Evolutionary conservation across 1,139 yeast genomes (phyloP).

Genomic region (Sporopachydermia cereana): DNA sequence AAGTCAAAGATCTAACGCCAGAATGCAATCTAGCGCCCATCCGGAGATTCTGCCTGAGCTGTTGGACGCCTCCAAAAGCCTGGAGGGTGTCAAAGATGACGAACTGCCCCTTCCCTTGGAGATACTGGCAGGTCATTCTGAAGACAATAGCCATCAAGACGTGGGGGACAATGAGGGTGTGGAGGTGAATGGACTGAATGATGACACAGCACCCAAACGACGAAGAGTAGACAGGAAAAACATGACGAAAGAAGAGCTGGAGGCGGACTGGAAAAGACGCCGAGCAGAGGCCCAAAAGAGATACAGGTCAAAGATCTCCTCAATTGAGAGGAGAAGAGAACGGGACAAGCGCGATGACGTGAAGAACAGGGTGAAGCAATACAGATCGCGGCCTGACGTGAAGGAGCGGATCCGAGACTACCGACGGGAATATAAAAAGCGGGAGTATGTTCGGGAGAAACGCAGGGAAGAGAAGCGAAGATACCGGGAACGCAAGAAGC

Average conservation of each 20-base stretch:
- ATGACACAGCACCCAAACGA: not conserved
- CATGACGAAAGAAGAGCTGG: slow-evolving; percentile 4
- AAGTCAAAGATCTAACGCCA: too few relatives aligned
- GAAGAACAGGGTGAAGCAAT: not conserved
- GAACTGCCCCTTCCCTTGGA: not conserved
- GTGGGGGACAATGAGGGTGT: not conserved
- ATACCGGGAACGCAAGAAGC: slow-evolving; percentile 3
- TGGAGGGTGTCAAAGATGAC: not conserved
- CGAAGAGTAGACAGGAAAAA: slow-evolving; percentile 2
- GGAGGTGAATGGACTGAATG: not conserved
- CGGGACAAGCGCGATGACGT: slow-evolving; percentile 4
- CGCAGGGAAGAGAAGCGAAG: slow-evolving; percentile 1
- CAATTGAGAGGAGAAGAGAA: slow-evolving; percentile 1
- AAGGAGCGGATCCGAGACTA: slow-evolving; percentile 1
- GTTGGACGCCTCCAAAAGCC: not conserved
- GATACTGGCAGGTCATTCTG: not conserved
- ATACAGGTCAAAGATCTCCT: not conserved
- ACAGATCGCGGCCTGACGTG: slow-evolving; percentile 2
- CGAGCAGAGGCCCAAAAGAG: slow-evolving; percentile 2
- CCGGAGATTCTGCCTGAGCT: slow-evolving; percentile 5
- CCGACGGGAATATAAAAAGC: not conserved
- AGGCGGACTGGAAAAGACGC: slow-evolving; percentile 3
- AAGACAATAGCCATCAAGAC: not conserved
- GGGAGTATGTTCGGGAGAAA: slow-evolving; percentile 2
- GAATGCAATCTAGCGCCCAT: not conserved